Base-by-base conservation (phyloP, 768 basidiomycete species). In the Austroboletus eburneus region DNA sequence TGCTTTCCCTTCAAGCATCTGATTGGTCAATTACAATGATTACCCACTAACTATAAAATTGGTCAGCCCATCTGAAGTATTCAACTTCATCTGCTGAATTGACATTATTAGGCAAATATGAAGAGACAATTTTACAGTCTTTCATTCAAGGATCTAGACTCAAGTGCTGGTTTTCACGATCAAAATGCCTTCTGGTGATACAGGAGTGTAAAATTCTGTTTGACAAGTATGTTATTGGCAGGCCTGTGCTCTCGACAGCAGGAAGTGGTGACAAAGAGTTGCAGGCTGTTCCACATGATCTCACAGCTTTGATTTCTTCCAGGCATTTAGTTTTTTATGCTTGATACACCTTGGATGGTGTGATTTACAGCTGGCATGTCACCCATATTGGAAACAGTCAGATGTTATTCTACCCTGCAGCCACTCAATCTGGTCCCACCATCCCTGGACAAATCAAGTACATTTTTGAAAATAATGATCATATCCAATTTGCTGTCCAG, bases 1-100 rank as follows among this genome's bases (percentile, higher is more conserved):
- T 54, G 58, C 2, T 73, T 68, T 48, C 69, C 67, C 0, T 71
- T 67, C 36, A 68, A 74, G 43, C 42, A 57, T 0, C 45, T 67
- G 10, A 73, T 74, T 40, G 66, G 72, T 1, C 59, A 52, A 30
- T 48, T 74, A 1, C 70, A 75, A 37, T 37, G 51, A 1, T 54
- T 71, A 10, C 38, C 52, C 5, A 68, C 52, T 0, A 75, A 74
- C 46, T 48, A 65, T 36, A 55, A 61, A 14, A 44, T 55, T 45
- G 66, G 69, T 49, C 37, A 13, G 46, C 39, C 32, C 9, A 23
- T 5, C 48, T 47, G 43, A 7, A 30, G 5, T 22, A 42, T 56
- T 42, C 53, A 52, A 25, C 29, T 27, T 27, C 27, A 6, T 27
- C 12, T 5, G 27, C 7, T 27, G 7, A 27, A 27, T 12, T 6